phyloP scores from a whole-genome alignment of 208 protist genomes.

The Crithidia thermophila region DNA sequence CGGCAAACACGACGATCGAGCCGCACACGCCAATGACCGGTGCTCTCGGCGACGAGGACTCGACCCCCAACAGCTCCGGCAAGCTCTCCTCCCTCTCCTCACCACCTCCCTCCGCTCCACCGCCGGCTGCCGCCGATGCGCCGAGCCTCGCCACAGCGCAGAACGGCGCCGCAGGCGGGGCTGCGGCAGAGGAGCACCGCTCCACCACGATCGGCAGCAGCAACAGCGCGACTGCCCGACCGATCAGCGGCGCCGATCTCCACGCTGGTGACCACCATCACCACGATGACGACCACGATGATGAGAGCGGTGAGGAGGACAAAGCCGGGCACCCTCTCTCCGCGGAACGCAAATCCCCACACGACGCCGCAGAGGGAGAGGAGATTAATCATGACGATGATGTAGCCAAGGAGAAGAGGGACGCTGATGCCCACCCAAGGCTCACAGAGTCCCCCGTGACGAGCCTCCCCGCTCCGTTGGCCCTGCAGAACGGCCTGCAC shows the following conservation, averaged over 20 bases:
- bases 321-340: background rate
- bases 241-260: background rate
- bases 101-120: background rate
- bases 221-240: background rate
- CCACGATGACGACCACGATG: background rate
- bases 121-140: background rate
- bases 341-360: too few species aligned
- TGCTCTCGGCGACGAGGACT: constrained; percentile 5
- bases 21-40: background rate
- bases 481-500: background rate
- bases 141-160: background rate
- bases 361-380: too few species aligned
- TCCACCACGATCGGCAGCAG: background rate
- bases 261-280: background rate
- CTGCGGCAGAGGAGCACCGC: background rate
- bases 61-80: constrained; percentile 6
- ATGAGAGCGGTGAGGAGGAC: background rate
- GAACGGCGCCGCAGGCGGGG: background rate
- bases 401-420: too few species aligned
- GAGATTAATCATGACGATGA: too few species aligned
- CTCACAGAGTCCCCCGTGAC: background rate
- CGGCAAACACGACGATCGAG: background rate
- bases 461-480: background rate
- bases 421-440: background rate
- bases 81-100: background rate